Evolutionary conservation across 1,284 basidiomycete species (phyloP).

Genomic region (Ganoderma multipileum): DNA sequence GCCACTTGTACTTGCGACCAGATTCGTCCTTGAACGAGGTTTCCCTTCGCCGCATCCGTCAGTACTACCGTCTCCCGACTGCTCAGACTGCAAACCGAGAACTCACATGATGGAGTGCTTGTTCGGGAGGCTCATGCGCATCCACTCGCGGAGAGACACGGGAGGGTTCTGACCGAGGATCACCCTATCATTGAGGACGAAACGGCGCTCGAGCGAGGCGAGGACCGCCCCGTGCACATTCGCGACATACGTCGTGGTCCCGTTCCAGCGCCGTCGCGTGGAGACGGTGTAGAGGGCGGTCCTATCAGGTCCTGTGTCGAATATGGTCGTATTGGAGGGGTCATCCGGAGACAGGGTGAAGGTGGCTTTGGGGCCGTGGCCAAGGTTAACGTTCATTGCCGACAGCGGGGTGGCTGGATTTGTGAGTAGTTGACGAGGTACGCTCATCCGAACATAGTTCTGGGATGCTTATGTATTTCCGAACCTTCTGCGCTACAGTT

Average conservation of each 20-base stretch:
- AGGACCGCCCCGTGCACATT: slow-evolving; percentile 33
- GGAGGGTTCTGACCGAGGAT: slow-evolving; percentile 24
- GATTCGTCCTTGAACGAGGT: slow-evolving; percentile 39
- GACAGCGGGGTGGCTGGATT: background rate
- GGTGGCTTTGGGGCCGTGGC: slow-evolving; percentile 10
- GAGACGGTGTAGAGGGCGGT: slow-evolving; percentile 45
- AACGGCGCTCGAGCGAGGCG: slow-evolving; percentile 33
- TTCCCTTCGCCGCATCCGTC: background rate
- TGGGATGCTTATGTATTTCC: background rate
- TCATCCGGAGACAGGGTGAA: slow-evolving; percentile 49
- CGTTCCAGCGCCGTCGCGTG: slow-evolving; percentile 41
- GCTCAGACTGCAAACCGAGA: background rate
- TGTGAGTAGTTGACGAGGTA: background rate
- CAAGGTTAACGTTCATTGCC: background rate
- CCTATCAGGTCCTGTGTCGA: slow-evolving; percentile 35
- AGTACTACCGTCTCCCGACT: background rate
- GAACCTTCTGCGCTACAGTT: background rate
- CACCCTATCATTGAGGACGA: slow-evolving; percentile 31
- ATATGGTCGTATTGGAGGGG: slow-evolving; percentile 49
- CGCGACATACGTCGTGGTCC: slow-evolving; percentile 42
- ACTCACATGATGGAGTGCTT: slow-evolving; percentile 45
- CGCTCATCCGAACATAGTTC: background rate
- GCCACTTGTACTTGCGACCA: slow-evolving; percentile 48
- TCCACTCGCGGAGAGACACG: slow-evolving; percentile 42
- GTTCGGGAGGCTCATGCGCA: slow-evolving; percentile 49